Evolutionary conservation across 2,329 filamentous ascomycete genomes (phyloP).

Genomic region (Cordyceps tenuipes): DNA sequence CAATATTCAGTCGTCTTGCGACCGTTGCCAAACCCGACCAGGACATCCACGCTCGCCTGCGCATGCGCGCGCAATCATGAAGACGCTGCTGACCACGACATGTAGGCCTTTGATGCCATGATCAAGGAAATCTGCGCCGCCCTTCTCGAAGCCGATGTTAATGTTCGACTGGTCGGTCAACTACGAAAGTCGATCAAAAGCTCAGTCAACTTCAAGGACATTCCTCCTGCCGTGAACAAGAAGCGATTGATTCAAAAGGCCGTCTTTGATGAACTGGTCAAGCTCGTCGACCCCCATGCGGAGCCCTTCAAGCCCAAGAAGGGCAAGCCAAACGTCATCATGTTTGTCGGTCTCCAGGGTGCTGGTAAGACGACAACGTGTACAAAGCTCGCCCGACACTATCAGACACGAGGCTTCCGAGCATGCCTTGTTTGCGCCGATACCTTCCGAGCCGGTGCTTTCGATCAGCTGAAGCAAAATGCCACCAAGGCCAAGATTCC

Average conservation of each 20-base stretch:
- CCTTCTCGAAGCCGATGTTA: slow-evolving; percentile 93
- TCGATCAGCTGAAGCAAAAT: slow-evolving; percentile 98
- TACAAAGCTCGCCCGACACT: slow-evolving; percentile 92
- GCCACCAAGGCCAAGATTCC: slow-evolving; percentile 98
- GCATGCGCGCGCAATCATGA: not conserved
- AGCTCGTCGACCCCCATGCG: slow-evolving; percentile 89
- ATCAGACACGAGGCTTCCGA: slow-evolving; percentile 87
- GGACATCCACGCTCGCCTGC: slow-evolving; percentile 2
- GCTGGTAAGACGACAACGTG: slow-evolving; percentile 97
- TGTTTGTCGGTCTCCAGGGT: slow-evolving; percentile 98
- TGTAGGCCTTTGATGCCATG: slow-evolving; percentile 90
- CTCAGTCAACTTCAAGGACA: slow-evolving; percentile 89
- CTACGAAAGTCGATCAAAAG: slow-evolving; percentile 88
- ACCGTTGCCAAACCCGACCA: not conserved
- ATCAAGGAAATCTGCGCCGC: slow-evolving; percentile 96
- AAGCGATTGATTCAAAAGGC: slow-evolving; percentile 96
- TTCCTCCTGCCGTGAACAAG: slow-evolving; percentile 90
- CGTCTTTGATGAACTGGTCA: slow-evolving; percentile 93
- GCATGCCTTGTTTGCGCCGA: slow-evolving; percentile 93
- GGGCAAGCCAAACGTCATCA: slow-evolving; percentile 92
- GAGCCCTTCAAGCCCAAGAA: slow-evolving; percentile 97
- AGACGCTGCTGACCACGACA: not conserved
- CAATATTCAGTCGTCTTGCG: slow-evolving; percentile 13
- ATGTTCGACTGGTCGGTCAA: slow-evolving; percentile 83
- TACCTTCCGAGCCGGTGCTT: slow-evolving; percentile 96